Evolutionary conservation across 2,329 filamentous ascomycete species (phyloP).

Genomic region (Aspergillus felis): DNA sequence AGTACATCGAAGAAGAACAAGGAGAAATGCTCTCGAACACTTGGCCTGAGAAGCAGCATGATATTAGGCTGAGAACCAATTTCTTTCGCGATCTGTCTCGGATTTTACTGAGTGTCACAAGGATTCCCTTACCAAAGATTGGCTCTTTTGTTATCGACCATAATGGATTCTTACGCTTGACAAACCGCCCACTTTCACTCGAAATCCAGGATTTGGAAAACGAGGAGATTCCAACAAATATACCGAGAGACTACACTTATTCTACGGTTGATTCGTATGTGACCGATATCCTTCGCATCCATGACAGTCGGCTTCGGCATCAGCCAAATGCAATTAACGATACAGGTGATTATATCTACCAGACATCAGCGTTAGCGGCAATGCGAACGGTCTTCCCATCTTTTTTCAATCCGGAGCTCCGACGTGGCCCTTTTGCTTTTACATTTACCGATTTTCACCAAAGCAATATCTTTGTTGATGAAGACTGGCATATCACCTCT

Average conservation of each 20-base stretch:
- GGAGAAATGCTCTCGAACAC: slow-evolving; percentile 21
- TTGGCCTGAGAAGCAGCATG: slow-evolving; percentile 13
- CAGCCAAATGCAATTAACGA: slow-evolving; percentile 23
- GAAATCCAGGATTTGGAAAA: slow-evolving; percentile 10
- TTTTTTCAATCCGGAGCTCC: slow-evolving; percentile 27
- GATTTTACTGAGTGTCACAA: slow-evolving; percentile 15
- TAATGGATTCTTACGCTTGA: slow-evolving; percentile 18
- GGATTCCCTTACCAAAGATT: slow-evolving; percentile 29
- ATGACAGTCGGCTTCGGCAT: slow-evolving; percentile 10
- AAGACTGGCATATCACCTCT: slow-evolving; percentile 17
- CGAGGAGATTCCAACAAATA: slow-evolving; percentile 4
- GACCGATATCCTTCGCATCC: slow-evolving; percentile 5
- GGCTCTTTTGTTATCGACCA: slow-evolving; percentile 31
- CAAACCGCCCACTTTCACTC: slow-evolving; percentile 12
- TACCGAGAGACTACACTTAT: slow-evolving; percentile 5
- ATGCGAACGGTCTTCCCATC: slow-evolving; percentile 24
- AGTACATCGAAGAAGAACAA: neutral
- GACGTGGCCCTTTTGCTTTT: slow-evolving; percentile 32
- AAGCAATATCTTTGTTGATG: slow-evolving; percentile 26
- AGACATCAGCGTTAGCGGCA: slow-evolving; percentile 21
- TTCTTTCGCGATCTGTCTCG: slow-evolving; percentile 15
- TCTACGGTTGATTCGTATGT: slow-evolving; percentile 7
- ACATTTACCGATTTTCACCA: slow-evolving; percentile 39
- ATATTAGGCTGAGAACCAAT: slow-evolving; percentile 13
- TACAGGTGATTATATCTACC: slow-evolving; percentile 12